A percentile compares a stretch with the other conserved stretches of the same genome.
Evolutionary conservation across 2,329 filamentous ascomycete genomes (phyloP).

Genomic region (Metarhizium sp.): DNA sequence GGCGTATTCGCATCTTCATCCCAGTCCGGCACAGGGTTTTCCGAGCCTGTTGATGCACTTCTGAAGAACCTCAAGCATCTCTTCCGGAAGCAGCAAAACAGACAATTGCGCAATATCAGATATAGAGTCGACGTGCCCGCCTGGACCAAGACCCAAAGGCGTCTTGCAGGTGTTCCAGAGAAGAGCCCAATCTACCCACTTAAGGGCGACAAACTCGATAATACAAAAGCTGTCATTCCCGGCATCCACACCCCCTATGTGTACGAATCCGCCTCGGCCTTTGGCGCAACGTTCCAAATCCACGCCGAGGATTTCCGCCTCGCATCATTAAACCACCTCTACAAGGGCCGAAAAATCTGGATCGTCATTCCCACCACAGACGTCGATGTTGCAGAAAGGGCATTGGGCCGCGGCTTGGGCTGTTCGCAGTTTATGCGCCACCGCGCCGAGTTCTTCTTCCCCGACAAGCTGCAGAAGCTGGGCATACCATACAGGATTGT

Average conservation of each 20-base stretch:
- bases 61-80: constrained; percentile 24
- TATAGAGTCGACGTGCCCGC: constrained; percentile 30
- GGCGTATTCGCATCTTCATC: constrained; percentile 20
- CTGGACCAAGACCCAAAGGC: constrained; percentile 26
- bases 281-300: constrained; percentile 30
- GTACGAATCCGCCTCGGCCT: constrained; percentile 28
- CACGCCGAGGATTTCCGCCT: constrained; percentile 31
- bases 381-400: constrained; percentile 24
- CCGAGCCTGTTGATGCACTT: constrained; percentile 15
- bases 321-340: constrained; percentile 28
- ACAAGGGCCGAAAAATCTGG: constrained; percentile 31
- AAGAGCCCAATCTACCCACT: constrained; percentile 27
- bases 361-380: constrained; percentile 27
- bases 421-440: constrained; percentile 33
- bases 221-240: constrained; percentile 27
- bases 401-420: constrained; percentile 20
- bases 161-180: constrained; percentile 25
- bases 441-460: constrained; percentile 30
- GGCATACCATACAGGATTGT: constrained; percentile 27
- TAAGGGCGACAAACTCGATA: constrained; percentile 26
- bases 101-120: constrained; percentile 26
- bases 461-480: constrained; percentile 27
- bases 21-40: constrained; percentile 14
- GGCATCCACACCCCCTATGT: constrained; percentile 32
- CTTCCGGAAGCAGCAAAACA: constrained; percentile 25